Evolutionary conservation across 73 alveolate species (phyloP), one percentile per base, ranked within the genome.

Genomic region (Chromera velia): DNA sequence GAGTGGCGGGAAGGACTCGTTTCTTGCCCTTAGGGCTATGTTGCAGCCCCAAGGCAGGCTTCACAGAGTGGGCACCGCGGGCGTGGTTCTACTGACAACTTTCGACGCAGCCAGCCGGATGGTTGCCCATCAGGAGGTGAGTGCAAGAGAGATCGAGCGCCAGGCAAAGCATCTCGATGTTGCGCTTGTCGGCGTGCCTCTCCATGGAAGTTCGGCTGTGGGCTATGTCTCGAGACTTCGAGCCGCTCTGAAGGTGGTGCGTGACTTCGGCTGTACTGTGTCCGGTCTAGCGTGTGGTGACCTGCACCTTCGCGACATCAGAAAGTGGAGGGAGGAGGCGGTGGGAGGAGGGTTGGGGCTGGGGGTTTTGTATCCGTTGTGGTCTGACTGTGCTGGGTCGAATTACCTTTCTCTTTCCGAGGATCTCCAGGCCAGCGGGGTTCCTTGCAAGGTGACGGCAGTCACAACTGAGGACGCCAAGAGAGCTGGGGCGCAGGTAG

Each of bases 1-100:
- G 65, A 75, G 82, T 32, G 82, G 82, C 28, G 82, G 82, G 7
- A 73, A 73, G 31, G 70, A 45, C 70, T 46, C 80, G 31, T 71
- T 71, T 33, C 27, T 71, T 22, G 34, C 77, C 28, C 32, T 31
- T 19, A 48, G 29, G 32, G 63, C 72, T 31, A 0, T 31, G 72
- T 9, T 18, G 31, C 17, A 63, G 1, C 24, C 24, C 22, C 9
- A 0, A 18, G 33, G 17, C 13, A 22, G 22, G 22, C 32, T 18
- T 29, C 72, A 63, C 9, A 7, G 70, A 26, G 72, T 28, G 40
- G 30, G 29, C 22, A 29, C 49, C 27, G 4, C 22, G 13, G 65
- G 74, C 7, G 32, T 75, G 45, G 82, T 75, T 7, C 40, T 62
- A 10, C 10, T 74, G 64, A 74, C 81, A 33, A 74, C 81, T 33